A percentile compares a stretch with the other conserved stretches of the same genome.
phyloP scores from a whole-genome alignment of 2,329 filamentous ascomycete genomes.

The Aspergillus nomiae region DNA sequence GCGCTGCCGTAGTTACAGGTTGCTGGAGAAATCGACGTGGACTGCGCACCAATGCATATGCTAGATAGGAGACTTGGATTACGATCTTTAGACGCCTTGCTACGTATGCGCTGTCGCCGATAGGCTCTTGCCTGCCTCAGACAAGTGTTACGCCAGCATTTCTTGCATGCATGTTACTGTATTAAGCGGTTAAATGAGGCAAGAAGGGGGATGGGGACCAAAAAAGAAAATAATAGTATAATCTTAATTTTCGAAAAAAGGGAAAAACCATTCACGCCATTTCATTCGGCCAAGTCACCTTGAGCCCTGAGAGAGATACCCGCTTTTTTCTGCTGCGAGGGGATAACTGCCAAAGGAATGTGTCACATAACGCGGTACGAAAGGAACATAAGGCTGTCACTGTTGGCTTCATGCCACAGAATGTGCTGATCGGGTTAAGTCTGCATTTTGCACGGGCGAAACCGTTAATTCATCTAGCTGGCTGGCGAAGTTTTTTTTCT shows the following conservation, averaged over 20 bases:
- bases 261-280: not conserved
- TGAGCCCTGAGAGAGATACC: not conserved
- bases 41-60: constrained; percentile 1
- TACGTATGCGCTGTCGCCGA: not conserved
- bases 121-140: not conserved
- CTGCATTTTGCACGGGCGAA: constrained; percentile 23
- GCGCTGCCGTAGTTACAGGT: not conserved
- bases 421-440: constrained; percentile 18
- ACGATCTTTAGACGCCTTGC: constrained; percentile 3
- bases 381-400: constrained; percentile 15
- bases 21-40: not conserved
- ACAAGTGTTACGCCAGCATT: not conserved
- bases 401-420: constrained; percentile 17
- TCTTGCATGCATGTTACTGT: constrained; percentile 2
- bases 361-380: constrained; percentile 18
- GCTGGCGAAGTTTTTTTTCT: not conserved
- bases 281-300: not conserved
- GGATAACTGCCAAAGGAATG: constrained; percentile 20
- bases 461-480: constrained; percentile 20
- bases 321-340: constrained; percentile 7
- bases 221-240: not conserved
- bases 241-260: not conserved
- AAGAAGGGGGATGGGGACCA: not conserved
- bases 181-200: not conserved
- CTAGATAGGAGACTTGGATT: constrained; percentile 6